phyloP scores from a whole-genome alignment of 148 eudicot genomes.

The Agrostemma githago region DNA sequence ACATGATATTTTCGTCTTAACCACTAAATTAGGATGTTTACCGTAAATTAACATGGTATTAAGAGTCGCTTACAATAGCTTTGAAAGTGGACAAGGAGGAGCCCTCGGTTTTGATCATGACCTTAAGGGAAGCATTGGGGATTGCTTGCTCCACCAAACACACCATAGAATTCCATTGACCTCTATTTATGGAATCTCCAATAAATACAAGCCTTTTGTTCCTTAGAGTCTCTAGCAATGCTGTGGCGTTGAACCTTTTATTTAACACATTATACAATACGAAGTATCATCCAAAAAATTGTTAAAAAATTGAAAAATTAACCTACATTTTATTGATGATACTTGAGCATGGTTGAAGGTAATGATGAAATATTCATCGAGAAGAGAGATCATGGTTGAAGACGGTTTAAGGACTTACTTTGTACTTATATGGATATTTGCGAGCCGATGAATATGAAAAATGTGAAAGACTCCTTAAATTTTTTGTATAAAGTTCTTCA shows the following conservation, averaged over 20 bases:
- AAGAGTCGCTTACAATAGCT: constrained; percentile 47
- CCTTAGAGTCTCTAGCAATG: constrained; percentile 65
- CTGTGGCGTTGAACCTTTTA: constrained; percentile 72
- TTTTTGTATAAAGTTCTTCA: no score
- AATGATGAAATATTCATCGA: no score
- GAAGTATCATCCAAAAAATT: background rate
- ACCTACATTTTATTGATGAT: no score
- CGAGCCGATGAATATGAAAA: no score
- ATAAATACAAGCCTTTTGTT: constrained; percentile 71
- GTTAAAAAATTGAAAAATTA: no score
- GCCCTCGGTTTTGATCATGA: constrained; percentile 41
- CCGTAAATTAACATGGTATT: constrained; percentile 13
- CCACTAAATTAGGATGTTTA: constrained; percentile 37
- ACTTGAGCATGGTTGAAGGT: no score
- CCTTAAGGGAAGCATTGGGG: constrained; percentile 41
- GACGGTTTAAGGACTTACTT: no score
- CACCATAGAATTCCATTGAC: constrained; percentile 87
- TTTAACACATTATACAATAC: constrained; percentile 1
- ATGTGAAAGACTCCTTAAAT: no score
- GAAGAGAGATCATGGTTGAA: no score
- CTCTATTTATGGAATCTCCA: constrained; percentile 78
- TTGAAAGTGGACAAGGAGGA: constrained; percentile 53
- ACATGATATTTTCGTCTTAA: no score
- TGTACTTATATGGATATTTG: no score
- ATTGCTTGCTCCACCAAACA: constrained; percentile 55